Base-by-base conservation (phyloP, 108 stramenopile species). In the Fistulifera pelliculosa region DNA sequence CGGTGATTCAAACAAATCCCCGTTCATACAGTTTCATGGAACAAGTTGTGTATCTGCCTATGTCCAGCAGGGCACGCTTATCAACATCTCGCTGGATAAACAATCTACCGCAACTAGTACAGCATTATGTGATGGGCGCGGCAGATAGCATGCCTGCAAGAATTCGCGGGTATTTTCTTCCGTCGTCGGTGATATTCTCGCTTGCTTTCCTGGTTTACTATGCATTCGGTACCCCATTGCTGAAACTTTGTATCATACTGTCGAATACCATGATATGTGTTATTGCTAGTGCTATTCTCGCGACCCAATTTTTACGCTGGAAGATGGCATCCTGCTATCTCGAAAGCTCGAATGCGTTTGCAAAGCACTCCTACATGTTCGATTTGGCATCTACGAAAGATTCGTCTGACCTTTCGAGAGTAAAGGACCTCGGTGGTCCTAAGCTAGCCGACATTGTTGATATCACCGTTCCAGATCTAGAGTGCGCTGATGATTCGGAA, bases 31-130 rank as follows among this genome's bases (percentile, higher is more conserved):
- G 56, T 11, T 59, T 80, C 16, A 84, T 90, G 70, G 43, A 70
- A 22, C 54, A 53, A 0, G 61, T 86, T 25, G 41, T 90, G 35
- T 90, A 90, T 63, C 64, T 90, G 8, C 88, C 88, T n/a, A 70
- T 83, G 48, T 51, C 78, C 15, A 67, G 66, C 41, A 52, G 51
- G 28, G 25, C 43, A 13, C 61, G 8, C 8, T 35, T 3, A 8
- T 6, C 85, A 31, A 52, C 68, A 14, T 15, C 38, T 15, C n/a
- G 35, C n/a, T 57, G 79, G 35, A 27, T 70, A 17, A 24, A 49
- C 39, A 43, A 52, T 25, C 41, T 83, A 26, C 63, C 70, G 17
- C 26, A 54, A 31, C 52, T 57, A 0, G 15, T 79, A 47, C 3
- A 45, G 7, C 3, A 35, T 35, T 35, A 6, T 35, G 31, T 3